Base-by-base conservation (phyloP, 225 moss, liverwort and hornwort species). In the Bryoerythrophyllum caledonicum region DNA sequence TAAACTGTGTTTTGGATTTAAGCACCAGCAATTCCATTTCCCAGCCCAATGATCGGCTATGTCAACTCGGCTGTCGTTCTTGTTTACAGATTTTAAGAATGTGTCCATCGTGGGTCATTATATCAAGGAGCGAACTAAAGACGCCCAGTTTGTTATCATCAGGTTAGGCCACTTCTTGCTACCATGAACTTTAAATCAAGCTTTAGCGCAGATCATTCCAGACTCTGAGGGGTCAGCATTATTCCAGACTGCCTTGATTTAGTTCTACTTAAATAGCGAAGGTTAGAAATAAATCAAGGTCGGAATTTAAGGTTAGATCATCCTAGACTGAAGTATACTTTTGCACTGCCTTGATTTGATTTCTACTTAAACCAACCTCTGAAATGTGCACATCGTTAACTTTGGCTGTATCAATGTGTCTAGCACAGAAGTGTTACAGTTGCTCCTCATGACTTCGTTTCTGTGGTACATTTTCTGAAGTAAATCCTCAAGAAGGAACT, bases 111-210 rank as follows among this genome's bases (percentile, higher is more conserved):
- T 90, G 52, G 90, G 88, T 38, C 90, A 92, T 66, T 90, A 85
- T 71, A 92, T 92, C 76, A 90, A 99, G 79, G 97, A 94, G 72
- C 85, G 94, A 48, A 99, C 97, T 8, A 99, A 99, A 80, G 90
- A 99, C 72, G 97, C 97, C n/a, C 97, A 99, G 68, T 99, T 99
- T 79, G 81, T 99, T 52, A 94, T 99, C 49, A 99, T 99, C 87
- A 99, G 97, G 97, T 93, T 44, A 58, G 63, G 26, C 55, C 25
- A 84, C 71, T 40, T 58, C 26, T 8, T 11, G 17, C 41, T 41
- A 59, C 32, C 44, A 57, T 23, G 16, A 37, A 21, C 28, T 21
- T n/a, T 14, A 69, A 9, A 68, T 5, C 13, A 53, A 52, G 13
- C 13, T 68, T 0, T 20, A 19, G n/a, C n/a, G 28, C n/a, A 52